Percentiles rank a stretch among this genome's conserved stretches.
phyloP scores from a whole-genome alignment of 805 yeast genomes.

The Wickerhamiella bombiphila region DNA sequence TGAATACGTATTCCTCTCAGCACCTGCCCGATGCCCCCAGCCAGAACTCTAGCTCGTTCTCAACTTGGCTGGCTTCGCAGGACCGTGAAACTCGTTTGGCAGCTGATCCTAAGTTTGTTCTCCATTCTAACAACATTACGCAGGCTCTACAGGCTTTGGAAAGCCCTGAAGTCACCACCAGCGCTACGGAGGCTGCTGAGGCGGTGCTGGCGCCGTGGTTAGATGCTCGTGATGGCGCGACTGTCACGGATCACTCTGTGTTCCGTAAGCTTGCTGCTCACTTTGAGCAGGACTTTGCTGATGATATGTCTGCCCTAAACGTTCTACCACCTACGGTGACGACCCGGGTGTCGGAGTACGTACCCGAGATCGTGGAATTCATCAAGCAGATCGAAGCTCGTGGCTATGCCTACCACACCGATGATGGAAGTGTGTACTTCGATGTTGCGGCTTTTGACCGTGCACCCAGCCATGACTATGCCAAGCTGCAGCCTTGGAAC shows the following conservation, averaged over 20 bases:
- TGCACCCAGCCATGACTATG: constrained; percentile 63
- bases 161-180: constrained; percentile 9
- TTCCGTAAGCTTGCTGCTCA: constrained; percentile 70
- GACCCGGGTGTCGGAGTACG: constrained; percentile 89
- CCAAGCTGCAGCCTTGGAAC: constrained; percentile 97
- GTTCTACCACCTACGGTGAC: constrained; percentile 75
- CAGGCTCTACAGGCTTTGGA: constrained; percentile 33
- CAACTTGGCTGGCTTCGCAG: constrained; percentile 36
- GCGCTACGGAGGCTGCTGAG: constrained; percentile 25
- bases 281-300: constrained; percentile 78
- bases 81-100: constrained; percentile 37
- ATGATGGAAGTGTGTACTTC: constrained; percentile 91
- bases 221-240: constrained; percentile 57
- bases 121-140: constrained; percentile 56
- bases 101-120: constrained; percentile 68
- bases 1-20: constrained; percentile 28
- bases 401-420: constrained; percentile 72
- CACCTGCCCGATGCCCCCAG: constrained; percentile 5
- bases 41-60: constrained; percentile 26
- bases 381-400: constrained; percentile 59
- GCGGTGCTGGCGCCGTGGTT: constrained; percentile 62
- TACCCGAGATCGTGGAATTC: constrained; percentile 78
- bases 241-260: constrained; percentile 70
- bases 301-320: constrained; percentile 73
- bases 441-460: constrained; percentile 73